These are phyloP conservation scores for Rheum nobile DNA, from an alignment of 148 eudicot genomes.

Conservation along the genomic window DNA sequence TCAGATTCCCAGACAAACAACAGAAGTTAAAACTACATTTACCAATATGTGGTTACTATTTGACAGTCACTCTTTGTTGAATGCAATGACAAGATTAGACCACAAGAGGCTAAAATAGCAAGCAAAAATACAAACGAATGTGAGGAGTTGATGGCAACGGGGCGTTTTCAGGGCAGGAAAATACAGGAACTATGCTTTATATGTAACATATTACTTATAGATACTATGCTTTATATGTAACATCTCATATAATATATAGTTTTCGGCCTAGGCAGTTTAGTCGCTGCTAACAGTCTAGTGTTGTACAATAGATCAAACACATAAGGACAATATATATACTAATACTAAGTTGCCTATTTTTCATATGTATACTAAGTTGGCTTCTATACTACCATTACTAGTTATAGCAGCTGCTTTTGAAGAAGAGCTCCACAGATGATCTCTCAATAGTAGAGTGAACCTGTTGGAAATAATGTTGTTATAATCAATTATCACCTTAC, in stretches of 20 bases:
- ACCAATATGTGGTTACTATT: neutral
- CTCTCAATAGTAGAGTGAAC: conserved; percentile 32
- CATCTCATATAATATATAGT: neutral
- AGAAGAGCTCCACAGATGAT: neutral
- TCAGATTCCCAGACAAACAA: neutral
- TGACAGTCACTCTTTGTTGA: neutral
- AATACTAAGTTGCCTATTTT: too few species aligned
- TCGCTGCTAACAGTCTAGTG: neutral
- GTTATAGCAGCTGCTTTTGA: neutral
- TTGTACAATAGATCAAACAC: neutral
- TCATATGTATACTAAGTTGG: neutral
- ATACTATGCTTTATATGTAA: neutral
- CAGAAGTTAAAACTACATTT: neutral
- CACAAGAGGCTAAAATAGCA: neutral
- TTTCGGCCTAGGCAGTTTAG: neutral
- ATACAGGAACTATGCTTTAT: too few species aligned
- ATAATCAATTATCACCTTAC: too few species aligned
- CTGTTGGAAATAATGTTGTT: conserved; percentile 13
- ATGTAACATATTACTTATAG: neutral
- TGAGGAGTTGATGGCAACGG: neutral
- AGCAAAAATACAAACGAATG: neutral
- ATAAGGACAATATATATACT: too few species aligned
- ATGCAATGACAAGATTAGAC: neutral
- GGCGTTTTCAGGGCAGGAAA: neutral
- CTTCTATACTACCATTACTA: neutral